Percentiles rank a stretch among this genome's conserved stretches.
phyloP scores from a whole-genome alignment of 805 yeast genomes.

The Barnettozyma californica region DNA sequence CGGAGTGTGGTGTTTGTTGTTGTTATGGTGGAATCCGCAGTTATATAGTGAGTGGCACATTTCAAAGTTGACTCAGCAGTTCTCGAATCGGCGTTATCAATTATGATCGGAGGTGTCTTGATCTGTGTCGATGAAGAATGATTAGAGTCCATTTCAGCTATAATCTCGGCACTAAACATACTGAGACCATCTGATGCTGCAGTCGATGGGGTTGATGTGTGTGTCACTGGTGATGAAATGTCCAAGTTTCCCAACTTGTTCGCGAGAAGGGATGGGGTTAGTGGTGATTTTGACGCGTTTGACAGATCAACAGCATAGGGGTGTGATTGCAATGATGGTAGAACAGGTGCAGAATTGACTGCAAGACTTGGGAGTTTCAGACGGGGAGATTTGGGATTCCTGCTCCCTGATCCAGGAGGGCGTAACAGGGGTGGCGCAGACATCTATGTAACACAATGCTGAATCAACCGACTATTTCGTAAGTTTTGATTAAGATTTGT shows the following conservation, averaged over 20 bases:
- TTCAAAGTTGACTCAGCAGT: not conserved
- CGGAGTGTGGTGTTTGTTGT: not conserved
- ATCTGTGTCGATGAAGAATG: not conserved
- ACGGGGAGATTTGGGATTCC: slow-evolving; percentile 37
- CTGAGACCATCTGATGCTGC: slow-evolving; percentile 25
- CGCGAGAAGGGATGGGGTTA: not conserved
- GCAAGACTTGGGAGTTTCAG: slow-evolving; percentile 36
- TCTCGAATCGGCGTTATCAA: not conserved
- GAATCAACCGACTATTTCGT: not conserved
- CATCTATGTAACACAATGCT: slow-evolving; percentile 17
- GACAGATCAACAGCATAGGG: not conserved
- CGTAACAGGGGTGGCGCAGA: slow-evolving; percentile 35
- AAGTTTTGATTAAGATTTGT: not conserved
- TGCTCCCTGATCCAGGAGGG: slow-evolving; percentile 38
- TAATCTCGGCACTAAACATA: slow-evolving; percentile 27
- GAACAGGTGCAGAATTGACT: slow-evolving; percentile 14
- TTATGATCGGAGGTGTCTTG: not conserved
- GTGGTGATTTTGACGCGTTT: slow-evolving; percentile 4
- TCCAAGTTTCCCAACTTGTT: slow-evolving; percentile 6
- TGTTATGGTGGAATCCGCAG: not conserved
- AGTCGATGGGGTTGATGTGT: slow-evolving; percentile 23
- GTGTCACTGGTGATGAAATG: slow-evolving; percentile 10
- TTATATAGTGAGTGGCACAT: not conserved
- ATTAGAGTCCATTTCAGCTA: slow-evolving; percentile 23
- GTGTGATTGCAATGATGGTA: not conserved